phyloP scores from a whole-genome alignment of 1,284 basidiomycete species.

The Tremellales sp. region DNA sequence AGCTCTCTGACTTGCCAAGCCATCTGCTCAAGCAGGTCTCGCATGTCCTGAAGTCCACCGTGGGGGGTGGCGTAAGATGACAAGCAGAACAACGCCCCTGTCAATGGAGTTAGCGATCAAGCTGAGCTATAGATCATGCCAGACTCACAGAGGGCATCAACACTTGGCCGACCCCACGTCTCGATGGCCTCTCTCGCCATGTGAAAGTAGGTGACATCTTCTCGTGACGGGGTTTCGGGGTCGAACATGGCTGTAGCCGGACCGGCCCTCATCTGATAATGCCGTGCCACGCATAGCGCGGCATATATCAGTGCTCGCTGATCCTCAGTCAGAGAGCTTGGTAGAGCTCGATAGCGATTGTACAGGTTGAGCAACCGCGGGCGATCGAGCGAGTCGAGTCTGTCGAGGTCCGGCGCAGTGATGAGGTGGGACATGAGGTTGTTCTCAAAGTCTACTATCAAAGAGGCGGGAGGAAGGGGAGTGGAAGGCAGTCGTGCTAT shows the following conservation, averaged over 20 bases:
- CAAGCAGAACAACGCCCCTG: conserved; percentile 21
- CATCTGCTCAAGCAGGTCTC: conserved; percentile 15
- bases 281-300: conserved; percentile 15
- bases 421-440: conserved; percentile 15
- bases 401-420: conserved; percentile 2
- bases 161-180: conserved; percentile 18
- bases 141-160: conserved; percentile 23
- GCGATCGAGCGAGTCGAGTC: conserved; percentile 2
- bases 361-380: conserved; percentile 11
- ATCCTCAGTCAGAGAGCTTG: conserved; percentile 18
- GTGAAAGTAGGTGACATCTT: conserved; percentile 29
- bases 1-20: conserved; percentile 19
- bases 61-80: conserved; percentile 10
- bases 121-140: neutral
- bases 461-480: conserved; percentile 8
- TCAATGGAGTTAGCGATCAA: too few relatives aligned
- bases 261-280: conserved; percentile 8
- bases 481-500: conserved; percentile 6
- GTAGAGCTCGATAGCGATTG: conserved; percentile 18
- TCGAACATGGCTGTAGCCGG: neutral
- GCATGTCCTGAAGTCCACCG: conserved; percentile 13
- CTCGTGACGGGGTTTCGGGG: conserved; percentile 2
- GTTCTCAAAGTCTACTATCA: conserved; percentile 13
- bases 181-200: conserved; percentile 18
- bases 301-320: conserved; percentile 23